These are phyloP conservation scores for Paspalum notatum DNA, from an alignment of 176 grass and related monocot genomes.

Conservation along the genomic window DNA sequence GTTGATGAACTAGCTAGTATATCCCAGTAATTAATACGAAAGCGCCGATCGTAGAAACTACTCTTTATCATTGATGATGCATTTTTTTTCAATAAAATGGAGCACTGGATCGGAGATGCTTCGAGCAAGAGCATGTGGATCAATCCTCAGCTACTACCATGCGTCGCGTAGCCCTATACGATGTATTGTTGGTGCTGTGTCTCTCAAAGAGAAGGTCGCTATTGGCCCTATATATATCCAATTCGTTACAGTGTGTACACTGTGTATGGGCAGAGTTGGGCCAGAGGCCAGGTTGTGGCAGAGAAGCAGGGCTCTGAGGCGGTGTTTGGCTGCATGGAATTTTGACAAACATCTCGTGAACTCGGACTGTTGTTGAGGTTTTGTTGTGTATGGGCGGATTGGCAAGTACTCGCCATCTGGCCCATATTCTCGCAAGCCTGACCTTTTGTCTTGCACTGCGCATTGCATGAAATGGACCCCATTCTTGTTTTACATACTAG, in stretches of 20 bases:
- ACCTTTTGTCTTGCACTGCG: conserved; percentile 55
- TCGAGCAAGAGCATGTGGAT: neutral
- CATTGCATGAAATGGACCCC: conserved; percentile 31
- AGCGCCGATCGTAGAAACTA: too few relatives aligned
- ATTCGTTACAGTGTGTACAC: conserved; percentile 17
- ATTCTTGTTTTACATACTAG: neutral
- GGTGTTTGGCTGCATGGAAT: conserved; percentile 52
- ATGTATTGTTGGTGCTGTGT: neutral
- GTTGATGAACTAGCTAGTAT: too few relatives aligned
- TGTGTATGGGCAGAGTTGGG: conserved; percentile 20
- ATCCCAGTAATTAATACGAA: too few relatives aligned
- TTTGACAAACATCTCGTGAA: conserved; percentile 77
- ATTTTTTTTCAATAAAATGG: neutral
- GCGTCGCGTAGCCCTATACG: neutral
- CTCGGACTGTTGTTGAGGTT: conserved; percentile 53
- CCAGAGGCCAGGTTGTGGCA: conserved; percentile 34
- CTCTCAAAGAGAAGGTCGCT: neutral
- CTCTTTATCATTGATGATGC: too few relatives aligned
- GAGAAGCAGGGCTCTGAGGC: conserved; percentile 26
- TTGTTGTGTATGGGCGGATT: conserved; percentile 38
- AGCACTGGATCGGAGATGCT: neutral
- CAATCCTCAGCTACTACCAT: neutral
- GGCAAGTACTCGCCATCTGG: conserved; percentile 47
- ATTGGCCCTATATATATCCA: conserved; percentile 5
- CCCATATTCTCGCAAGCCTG: conserved; percentile 43